Percentiles rank a stretch among this genome's conserved stretches.
phyloP scores from a whole-genome alignment of 2,329 filamentous ascomycete species.

The Lecanicillium sp. region DNA sequence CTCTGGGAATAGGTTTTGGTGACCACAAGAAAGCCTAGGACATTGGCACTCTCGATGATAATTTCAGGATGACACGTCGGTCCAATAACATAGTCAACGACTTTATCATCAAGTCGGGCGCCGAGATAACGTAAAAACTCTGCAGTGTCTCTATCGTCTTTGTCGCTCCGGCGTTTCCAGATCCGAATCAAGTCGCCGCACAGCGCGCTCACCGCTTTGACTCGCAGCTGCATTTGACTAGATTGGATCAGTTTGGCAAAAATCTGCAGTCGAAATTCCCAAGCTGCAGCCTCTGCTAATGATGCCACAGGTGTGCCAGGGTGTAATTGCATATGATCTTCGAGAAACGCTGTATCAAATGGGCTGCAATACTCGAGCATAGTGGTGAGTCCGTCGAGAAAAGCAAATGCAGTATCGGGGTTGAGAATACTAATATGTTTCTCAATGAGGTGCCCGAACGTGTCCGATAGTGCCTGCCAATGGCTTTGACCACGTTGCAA shows the following conservation, averaged over 20 bases:
- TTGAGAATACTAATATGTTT: conserved; percentile 46
- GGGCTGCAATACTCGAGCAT: conserved; percentile 23
- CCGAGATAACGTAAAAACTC: conserved; percentile 59
- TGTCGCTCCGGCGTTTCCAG: conserved; percentile 51
- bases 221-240: conserved; percentile 83
- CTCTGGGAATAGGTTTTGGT: conserved; percentile 62
- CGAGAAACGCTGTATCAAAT: conserved; percentile 8
- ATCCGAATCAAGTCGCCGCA: conserved; percentile 59
- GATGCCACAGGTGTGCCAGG: conserved; percentile 28
- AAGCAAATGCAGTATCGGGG: conserved; percentile 31
- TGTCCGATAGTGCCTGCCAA: conserved; percentile 33
- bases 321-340: conserved; percentile 16
- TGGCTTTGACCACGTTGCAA: conserved; percentile 32
- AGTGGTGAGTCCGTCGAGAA: conserved; percentile 33
- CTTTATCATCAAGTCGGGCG: conserved; percentile 48
- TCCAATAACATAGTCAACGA: conserved; percentile 82
- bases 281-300: conserved; percentile 39
- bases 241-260: conserved; percentile 68
- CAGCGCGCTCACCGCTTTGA: conserved; percentile 69
- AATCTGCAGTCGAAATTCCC: conserved; percentile 62
- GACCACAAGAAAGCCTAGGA: conserved; percentile 79
- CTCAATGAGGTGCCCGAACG: conserved; percentile 40
- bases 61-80: conserved; percentile 89
- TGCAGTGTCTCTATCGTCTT: conserved; percentile 26
- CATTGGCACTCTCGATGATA: conserved; percentile 70